Conservation (phyloP, 2,329 filamentous ascomycete species). For the Pseudocercospora musae region DNA sequence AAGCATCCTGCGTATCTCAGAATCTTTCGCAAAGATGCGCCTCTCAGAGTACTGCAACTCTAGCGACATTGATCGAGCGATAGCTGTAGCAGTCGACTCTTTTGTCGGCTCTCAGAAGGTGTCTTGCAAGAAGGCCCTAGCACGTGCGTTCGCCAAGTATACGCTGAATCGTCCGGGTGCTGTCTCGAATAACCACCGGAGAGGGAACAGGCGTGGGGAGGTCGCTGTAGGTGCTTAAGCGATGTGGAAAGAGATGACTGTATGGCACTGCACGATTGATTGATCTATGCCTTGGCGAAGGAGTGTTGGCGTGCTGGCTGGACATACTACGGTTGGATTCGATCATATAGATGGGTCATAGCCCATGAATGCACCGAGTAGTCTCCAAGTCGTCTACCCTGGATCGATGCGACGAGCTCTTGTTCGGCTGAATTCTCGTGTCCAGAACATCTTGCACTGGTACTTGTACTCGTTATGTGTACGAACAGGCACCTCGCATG, state of each 20-base stretch:
- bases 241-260: not conserved
- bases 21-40: slow-evolving; percentile 96
- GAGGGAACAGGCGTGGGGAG: slow-evolving; percentile 12
- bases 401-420: not conserved
- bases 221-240: slow-evolving; percentile 25
- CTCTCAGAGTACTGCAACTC: slow-evolving; percentile 91
- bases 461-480: not conserved
- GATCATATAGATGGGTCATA: not conserved
- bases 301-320: not conserved
- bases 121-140: slow-evolving; percentile 93
- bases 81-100: slow-evolving; percentile 92
- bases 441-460: not conserved
- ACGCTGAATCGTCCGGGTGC: slow-evolving; percentile 47
- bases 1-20: slow-evolving; percentile 92
- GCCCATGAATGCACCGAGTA: not conserved
- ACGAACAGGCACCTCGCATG: not conserved
- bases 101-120: slow-evolving; percentile 97
- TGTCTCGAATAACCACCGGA: slow-evolving; percentile 27
- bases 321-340: not conserved
- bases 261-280: not conserved
- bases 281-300: not conserved
- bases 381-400: not conserved
- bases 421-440: too few relatives aligned
- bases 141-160: slow-evolving; percentile 94
- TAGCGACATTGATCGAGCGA: slow-evolving; percentile 92